Conservation (phyloP, 2,329 filamentous ascomycete genomes). For the Ceratocystis eucalypticola region DNA sequence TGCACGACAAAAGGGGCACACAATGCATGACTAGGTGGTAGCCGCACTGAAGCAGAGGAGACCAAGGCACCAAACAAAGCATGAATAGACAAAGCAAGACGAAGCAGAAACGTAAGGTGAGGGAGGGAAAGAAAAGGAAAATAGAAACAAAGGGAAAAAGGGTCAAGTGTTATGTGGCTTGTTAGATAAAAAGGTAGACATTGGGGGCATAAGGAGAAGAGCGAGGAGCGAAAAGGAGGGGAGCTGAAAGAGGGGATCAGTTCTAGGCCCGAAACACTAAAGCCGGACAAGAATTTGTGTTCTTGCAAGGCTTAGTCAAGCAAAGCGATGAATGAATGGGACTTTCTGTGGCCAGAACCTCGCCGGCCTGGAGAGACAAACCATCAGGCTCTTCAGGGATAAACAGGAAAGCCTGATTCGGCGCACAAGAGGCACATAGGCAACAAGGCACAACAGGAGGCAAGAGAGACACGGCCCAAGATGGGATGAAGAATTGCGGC, state of each 20-base stretch:
- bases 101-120: background rate
- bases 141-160: background rate
- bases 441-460: background rate
- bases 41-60: background rate
- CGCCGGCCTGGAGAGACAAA: background rate
- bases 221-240: slow-evolving; percentile 1
- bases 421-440: background rate
- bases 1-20: slow-evolving; percentile 16
- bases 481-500: slow-evolving; percentile 2
- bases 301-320: background rate
- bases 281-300: background rate
- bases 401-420: no score
- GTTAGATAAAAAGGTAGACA: background rate
- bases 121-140: background rate
- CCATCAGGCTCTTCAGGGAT: no score
- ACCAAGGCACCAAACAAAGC: slow-evolving; percentile 2
- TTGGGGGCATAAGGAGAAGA: background rate
- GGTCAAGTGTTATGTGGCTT: background rate
- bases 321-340: background rate
- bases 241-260: slow-evolving; percentile 6
- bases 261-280: slow-evolving; percentile 2
- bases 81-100: background rate
- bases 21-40: slow-evolving; percentile 3
- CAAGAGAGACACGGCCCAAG: background rate
- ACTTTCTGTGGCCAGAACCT: background rate